Evolutionary conservation across 331 rosid genomes (phyloP).

Genomic region (Dryas integrifolia): DNA sequence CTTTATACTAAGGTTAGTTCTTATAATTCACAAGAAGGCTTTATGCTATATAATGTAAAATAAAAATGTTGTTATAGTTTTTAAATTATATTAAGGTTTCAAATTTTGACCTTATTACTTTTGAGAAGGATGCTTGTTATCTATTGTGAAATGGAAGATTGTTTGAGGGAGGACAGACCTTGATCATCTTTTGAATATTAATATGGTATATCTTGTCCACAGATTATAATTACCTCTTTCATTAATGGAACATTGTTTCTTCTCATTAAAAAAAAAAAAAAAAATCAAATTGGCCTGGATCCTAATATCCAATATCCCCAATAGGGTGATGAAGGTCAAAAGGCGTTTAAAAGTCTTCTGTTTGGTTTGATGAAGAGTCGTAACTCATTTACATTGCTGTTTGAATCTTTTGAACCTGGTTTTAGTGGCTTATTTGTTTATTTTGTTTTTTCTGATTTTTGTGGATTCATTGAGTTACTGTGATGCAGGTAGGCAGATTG

Average conservation of each 20-base stretch:
- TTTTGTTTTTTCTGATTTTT: not conserved
- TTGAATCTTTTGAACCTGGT: not conserved
- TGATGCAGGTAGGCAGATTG: conserved; percentile 68
- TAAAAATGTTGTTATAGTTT: conserved; percentile 1
- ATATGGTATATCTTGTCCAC: not conserved
- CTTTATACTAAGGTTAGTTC: conserved; percentile 66
- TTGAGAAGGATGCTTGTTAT: not conserved
- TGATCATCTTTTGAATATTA: not conserved
- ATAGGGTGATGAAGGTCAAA: not conserved
- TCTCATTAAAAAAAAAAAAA: too few species aligned
- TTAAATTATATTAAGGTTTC: conserved; percentile 5
- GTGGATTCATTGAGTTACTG: conserved; percentile 18
- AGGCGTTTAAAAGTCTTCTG: not conserved
- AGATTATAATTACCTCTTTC: too few species aligned
- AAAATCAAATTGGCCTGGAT: not conserved
- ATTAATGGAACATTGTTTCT: too few species aligned
- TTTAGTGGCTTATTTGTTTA: not conserved
- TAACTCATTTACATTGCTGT: not conserved
- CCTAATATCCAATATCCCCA: not conserved
- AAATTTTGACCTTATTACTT: not conserved
- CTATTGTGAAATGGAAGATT: not conserved
- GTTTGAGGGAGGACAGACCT: not conserved
- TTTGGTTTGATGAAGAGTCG: not conserved
- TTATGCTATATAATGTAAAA: conserved; percentile 9
- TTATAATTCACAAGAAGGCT: not conserved